Evolutionary conservation across 495 filamentous ascomycete genomes (phyloP), one percentile per base, ranked within the genome.

Genomic region (Sphaerosporella brunnea): DNA sequence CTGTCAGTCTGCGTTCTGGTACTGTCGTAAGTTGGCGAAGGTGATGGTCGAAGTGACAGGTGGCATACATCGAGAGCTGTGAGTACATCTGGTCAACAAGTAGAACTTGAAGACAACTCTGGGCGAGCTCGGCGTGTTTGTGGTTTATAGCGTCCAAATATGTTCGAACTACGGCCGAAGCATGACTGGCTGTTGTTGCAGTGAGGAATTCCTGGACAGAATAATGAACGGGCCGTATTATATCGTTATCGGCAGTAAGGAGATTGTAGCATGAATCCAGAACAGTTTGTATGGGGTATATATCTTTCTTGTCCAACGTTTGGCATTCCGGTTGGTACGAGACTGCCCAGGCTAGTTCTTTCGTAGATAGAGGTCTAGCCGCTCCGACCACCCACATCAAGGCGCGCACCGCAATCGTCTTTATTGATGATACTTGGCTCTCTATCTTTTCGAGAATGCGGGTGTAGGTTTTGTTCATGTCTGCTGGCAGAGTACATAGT

Each of bases 161-260:
- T 32, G 23, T 41, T 36, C 43, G 48, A 13, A 47, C 25, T 2
- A 52, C 28, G 23, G 13, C 19, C 2, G 23, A 21, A 24, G 21
- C 25, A 16, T 18, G 3, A 36, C 2, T 11, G 49, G 28, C 16
- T 34, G 15, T 32, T 5, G 40, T 10, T 2, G 42, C 2, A 26
- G 19, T 42, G 18, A 54, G 49, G 21, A 51, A 51, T 36, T 51
- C 48, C 20, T 54, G 48, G 23, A 51, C 49, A 1, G 36, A 51
- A 30, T 51, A 51, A 37, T 54, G 52, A 24, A 52, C 42, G 32
- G 48, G 48, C n/a, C 52, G 52, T 15, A 54, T 43, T n/a, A 32
- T 10, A 13, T 9, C 42, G 10, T 26, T 13, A 23, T 51, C 52
- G 20, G 42, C 26, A 2, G 23, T 23, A n/a, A 52, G 28, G 0